Base-by-base conservation (phyloP, 371 early-diverging fungal species). In the Mucor racemosus region DNA sequence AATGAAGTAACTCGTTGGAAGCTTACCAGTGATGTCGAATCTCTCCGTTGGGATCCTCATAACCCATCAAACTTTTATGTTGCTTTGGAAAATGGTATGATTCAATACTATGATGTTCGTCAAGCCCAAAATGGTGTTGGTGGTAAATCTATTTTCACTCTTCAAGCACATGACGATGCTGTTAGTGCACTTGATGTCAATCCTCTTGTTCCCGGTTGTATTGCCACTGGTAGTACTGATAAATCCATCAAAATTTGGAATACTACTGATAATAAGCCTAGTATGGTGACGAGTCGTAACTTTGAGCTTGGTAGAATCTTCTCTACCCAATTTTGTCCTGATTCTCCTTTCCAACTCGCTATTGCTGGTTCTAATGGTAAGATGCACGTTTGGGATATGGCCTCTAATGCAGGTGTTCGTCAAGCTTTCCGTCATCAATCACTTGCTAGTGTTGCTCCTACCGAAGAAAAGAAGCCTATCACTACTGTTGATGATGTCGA, bases 161-260 rank as follows among this genome's bases (percentile, higher is more conserved):
- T 99, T 48, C 94, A 93, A 68, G 98, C 98, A 3, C 98, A 98
- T 69, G 95, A 95, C 70, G 89, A 88, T 65, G 90, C 97, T 10
- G 94, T 94, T 4, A 90, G 93, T 19, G 89, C 94, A 1, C 75
- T 97, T 69, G 97, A 97, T 78, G 81, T 96, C 69, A 92, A 91
- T 75, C 84, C 94, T 6, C 64, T 76, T 9, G 77, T 96, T 8
- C 82, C 85, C 21, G 93, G 92, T 2, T 88, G 92, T 55, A 73
- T 99, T 54, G 92, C 97, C 13, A 97, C 99, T 0, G 99, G 96
- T n/a, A 91, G 94, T 14, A 86, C 88, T 0, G 99, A 99, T 68
- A 92, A 94, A 66, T 75, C 76, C 10, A 90, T 95, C 81, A 98
- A 97, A 83, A 81, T 99, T 50, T 99, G 99, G 99, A 88, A 91